Evolutionary conservation across 306 rosid species (phyloP), one percentile per base, ranked within the genome.

Genomic region (Dryas octopetala): DNA sequence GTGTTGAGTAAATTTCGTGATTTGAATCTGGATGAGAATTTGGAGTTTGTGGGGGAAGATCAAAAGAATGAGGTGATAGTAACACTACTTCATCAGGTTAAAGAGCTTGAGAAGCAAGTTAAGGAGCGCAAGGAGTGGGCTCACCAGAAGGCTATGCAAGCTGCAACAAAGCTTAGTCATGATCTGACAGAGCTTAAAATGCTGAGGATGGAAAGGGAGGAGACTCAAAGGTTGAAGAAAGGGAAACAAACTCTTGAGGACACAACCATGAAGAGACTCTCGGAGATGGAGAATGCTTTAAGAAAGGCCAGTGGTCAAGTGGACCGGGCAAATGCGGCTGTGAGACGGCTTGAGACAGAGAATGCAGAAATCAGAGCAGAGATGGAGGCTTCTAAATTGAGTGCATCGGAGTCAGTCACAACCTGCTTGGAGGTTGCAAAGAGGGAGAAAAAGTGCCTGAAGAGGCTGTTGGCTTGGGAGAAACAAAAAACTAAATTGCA

Each of bases 311-410:
- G 96, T 77, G 90, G 89, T 82, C 93, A 95, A 83, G 97, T 91
- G 85, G 97, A 95, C 89, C 86, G 88, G 17, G 95, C 97, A 26
- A 90, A 91, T 90, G 91, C 91, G 16, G 90, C 91, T 59, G 98
- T 91, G 80, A 91, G 92, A 63, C 83, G 89, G 51, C 87, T 95
- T 50, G 97, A 95, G 87, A 83, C 79, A 7, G 97, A 95, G 86
- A 90, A 95, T 85, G 98, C 98, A 23, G 97, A 91, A 84, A 90
- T 95, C 76, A 89, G 85, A 76, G 97, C 98, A 80, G 99, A 95
- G 88, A 91, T 90, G 97, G 97, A 92, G 90, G 99, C 99, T 80
- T 92, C 94, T 55, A 95, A 95, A 75, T 78, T 95, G 85, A 95
- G 99, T 85, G 97, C 99, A 16, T 88, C 96, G 60, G 99, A 95